Conservation (phyloP, 2,329 filamentous ascomycete genomes). For the Venturia effusa region DNA sequence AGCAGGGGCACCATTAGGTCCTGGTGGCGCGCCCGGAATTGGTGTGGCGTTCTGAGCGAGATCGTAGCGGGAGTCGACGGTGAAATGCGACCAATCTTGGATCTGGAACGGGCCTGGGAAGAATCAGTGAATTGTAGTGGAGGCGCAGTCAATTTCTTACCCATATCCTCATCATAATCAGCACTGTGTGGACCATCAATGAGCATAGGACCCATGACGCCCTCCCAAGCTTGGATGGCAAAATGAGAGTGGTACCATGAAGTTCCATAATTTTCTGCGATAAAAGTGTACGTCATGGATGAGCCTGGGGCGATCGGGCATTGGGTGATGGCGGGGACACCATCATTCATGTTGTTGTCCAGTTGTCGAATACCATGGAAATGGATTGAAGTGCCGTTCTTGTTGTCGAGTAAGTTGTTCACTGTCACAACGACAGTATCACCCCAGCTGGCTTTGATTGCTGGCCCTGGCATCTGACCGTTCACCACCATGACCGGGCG, state of each 20-base stretch:
- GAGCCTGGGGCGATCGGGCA: conserved; percentile 13
- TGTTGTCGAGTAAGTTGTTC: conserved; percentile 9
- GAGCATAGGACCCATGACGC: conserved; percentile 29
- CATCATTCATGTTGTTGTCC: conserved; percentile 12
- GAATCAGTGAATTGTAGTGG: not conserved
- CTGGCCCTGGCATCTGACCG: conserved; percentile 10
- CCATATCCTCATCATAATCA: conserved; percentile 49
- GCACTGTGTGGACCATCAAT: conserved; percentile 32
- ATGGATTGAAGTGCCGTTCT: conserved; percentile 13
- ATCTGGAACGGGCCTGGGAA: conserved; percentile 17
- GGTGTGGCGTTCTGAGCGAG: conserved; percentile 17
- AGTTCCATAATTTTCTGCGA: conserved; percentile 31
- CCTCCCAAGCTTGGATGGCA: conserved; percentile 30
- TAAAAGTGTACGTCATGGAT: conserved; percentile 24
- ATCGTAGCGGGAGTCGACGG: conserved; percentile 26
- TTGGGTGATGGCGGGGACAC: conserved; percentile 13
- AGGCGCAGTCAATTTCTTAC: conserved; percentile 22
- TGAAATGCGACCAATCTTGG: conserved; percentile 33
- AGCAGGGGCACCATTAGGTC: not conserved
- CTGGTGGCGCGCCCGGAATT: not conserved
- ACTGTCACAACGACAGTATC: conserved; percentile 13
- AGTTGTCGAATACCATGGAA: conserved; percentile 13
- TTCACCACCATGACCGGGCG: conserved; percentile 11
- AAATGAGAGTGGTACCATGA: conserved; percentile 35
- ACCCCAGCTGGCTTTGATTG: conserved; percentile 13